phyloP scores from a whole-genome alignment of 2,329 filamentous ascomycete species.

The Byssothecium circinans region DNA sequence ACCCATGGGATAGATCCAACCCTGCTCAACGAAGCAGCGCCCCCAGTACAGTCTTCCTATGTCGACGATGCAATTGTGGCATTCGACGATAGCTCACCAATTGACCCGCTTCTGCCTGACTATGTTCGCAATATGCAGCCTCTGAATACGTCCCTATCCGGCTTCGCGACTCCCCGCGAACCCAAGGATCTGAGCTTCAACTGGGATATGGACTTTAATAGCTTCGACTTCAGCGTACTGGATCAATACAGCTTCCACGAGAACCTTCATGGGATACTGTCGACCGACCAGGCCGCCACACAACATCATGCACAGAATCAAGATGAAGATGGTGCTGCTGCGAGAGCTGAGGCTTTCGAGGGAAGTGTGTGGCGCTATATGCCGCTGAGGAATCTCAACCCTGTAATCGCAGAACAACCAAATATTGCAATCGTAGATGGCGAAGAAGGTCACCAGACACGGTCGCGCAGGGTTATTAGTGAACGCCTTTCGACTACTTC shows the following conservation, averaged over 20 bases:
- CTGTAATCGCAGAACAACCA: constrained; percentile 30
- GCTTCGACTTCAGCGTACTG: constrained; percentile 49
- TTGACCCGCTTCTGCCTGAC: constrained; percentile 28
- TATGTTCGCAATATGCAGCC: constrained; percentile 36
- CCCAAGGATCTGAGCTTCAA: constrained; percentile 50
- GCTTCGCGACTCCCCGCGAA: constrained; percentile 49
- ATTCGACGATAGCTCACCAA: constrained; percentile 14
- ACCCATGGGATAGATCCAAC: too few species aligned
- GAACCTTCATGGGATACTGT: constrained; percentile 42
- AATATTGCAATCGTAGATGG: constrained; percentile 44
- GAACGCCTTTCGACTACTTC: constrained; percentile 47
- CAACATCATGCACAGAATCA: constrained; percentile 3
- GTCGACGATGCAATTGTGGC: background rate
- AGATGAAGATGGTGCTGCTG: constrained; percentile 20
- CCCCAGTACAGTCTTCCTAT: background rate
- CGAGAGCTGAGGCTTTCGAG: constrained; percentile 40
- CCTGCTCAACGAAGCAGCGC: too few species aligned
- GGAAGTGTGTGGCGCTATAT: constrained; percentile 51
- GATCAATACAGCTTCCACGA: constrained; percentile 50
- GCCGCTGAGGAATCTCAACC: constrained; percentile 35
- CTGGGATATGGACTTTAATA: constrained; percentile 50
- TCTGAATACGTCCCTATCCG: constrained; percentile 32
- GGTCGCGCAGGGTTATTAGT: constrained; percentile 43
- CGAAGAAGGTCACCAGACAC: constrained; percentile 32
- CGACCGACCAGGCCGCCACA: constrained; percentile 23